Evolutionary conservation across 805 yeast genomes (phyloP).

Genomic region (Ogataea corticis): DNA sequence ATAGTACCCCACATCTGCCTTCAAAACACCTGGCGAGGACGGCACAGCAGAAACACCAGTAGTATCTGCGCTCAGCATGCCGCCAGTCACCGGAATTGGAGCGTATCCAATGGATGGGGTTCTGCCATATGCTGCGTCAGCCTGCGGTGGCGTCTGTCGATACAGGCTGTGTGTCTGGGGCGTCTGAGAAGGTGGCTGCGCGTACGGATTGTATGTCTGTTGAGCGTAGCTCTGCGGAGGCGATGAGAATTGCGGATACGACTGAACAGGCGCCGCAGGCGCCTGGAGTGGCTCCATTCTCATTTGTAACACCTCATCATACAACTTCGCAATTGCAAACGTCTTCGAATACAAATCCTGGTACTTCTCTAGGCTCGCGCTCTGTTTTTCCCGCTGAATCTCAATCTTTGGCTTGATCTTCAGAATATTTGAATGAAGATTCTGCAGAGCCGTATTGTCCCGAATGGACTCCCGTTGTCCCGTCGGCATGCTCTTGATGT

Average conservation of each 20-base stretch:
- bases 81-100: conserved; percentile 4
- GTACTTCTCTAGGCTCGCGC: conserved; percentile 61
- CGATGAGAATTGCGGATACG: conserved; percentile 1
- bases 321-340: conserved; percentile 71
- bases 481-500: conserved; percentile 44
- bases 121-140: too few species aligned
- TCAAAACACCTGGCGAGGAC: too few species aligned
- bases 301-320: conserved; percentile 70
- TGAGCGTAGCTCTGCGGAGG: too few species aligned
- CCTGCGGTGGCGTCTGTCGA: too few species aligned
- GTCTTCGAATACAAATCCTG: conserved; percentile 77
- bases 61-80: background rate
- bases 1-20: too few species aligned
- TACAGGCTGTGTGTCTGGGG: too few species aligned
- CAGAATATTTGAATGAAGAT: conserved; percentile 58
- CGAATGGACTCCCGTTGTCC: conserved; percentile 33
- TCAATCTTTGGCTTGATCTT: conserved; percentile 70
- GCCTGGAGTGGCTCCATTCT: conserved; percentile 37
- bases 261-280: conserved; percentile 17
- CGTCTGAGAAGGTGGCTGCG: too few species aligned
- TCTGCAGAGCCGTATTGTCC: conserved; percentile 52
- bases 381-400: conserved; percentile 55
- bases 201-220: too few species aligned
- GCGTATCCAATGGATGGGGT: background rate
- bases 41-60: too few species aligned